Base-by-base conservation (phyloP, 805 yeast genomes). In the Nakazawaea anatomiae region DNA sequence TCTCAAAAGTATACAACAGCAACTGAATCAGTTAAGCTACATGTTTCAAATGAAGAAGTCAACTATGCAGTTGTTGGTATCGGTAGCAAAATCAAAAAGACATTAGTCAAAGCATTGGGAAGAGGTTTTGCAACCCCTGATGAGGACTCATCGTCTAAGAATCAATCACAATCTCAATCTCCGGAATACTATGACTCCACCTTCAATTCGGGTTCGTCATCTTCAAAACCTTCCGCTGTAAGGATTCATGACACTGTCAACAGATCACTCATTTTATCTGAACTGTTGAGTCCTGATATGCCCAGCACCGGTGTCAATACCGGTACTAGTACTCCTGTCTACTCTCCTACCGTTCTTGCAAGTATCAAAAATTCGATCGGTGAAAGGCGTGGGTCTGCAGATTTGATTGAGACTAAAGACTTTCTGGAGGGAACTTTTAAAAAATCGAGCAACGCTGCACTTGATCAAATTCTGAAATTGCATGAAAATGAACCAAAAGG, bases 51-150 rank as follows among this genome's bases (percentile, higher is more conserved):
- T 44, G 84, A 83, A 52, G 96, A 89, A 53, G 76, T 87, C 6
- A 78, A 82, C 55, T 78, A 81, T 54, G 96, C 96, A 1, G 89
- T 89, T 3, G 76, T 83, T 36, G 96, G 96, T n/a, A 75, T 89
- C 46, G 91, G 90, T 6, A 76, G 80, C 47, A 74, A 83, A 50
- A 73, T 89, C 42, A 79, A 73, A 57, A 75, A 72, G 52, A 75
- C 78, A 29, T 59, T 83, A 4, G 67, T 75, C 5, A 72, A 71
- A 45, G 82, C 79, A 1, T 62, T 59, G 36, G 51, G 44, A 50
- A 48, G 36, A 7, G 50, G 48, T 12, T 42, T 49, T 9, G 14
- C 39, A 51, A 32, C 50, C 40, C 39, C 54, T 48, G 35, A 14
- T 42, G 39, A 46, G 18, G 29, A 32, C 14, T n/a, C 42, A 39